These are phyloP conservation scores for Crithidia expoeki DNA, from an alignment of 208 protist species.

Conservation along the genomic window DNA sequence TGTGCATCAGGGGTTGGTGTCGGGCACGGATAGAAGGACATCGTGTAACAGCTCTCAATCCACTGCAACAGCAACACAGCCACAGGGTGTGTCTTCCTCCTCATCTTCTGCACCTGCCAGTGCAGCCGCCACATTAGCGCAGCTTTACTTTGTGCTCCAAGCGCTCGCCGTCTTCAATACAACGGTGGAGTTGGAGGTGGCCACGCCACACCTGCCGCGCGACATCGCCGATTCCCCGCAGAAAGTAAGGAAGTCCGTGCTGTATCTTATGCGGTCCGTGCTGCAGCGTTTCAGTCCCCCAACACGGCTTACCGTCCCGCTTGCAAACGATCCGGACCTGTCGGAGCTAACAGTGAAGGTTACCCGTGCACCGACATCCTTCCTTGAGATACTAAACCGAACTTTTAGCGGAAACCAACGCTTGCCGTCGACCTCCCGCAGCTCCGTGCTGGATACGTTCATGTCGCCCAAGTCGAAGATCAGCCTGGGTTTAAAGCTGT, in stretches of 20 bases:
- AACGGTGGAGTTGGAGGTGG: slow-evolving; percentile 40
- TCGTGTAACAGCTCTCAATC: too few species aligned
- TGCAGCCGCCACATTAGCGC: slow-evolving; percentile 1
- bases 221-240: slow-evolving; percentile 5
- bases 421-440: slow-evolving; percentile 50
- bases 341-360: slow-evolving; percentile 42
- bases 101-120: neutral
- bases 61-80: too few species aligned
- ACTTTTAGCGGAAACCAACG: slow-evolving; percentile 62
- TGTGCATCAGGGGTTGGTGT: slow-evolving; percentile 17
- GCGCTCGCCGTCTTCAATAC: slow-evolving; percentile 50
- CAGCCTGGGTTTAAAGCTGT: slow-evolving; percentile 57
- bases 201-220: slow-evolving; percentile 28
- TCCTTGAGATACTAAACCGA: slow-evolving; percentile 66
- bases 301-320: slow-evolving; percentile 28
- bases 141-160: slow-evolving; percentile 42
- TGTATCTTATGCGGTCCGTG: slow-evolving; percentile 41
- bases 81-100: too few species aligned
- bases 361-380: slow-evolving; percentile 36
- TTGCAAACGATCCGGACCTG: slow-evolving; percentile 24
- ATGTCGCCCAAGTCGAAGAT: slow-evolving; percentile 71
- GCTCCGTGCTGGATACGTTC: slow-evolving; percentile 54
- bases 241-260: slow-evolving; percentile 23
- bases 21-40: neutral
- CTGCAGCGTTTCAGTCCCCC: slow-evolving; percentile 43